These are phyloP conservation scores for Gossypium anomalum DNA, from an alignment of 345 rosid genomes.

Conservation along the genomic window DNA sequence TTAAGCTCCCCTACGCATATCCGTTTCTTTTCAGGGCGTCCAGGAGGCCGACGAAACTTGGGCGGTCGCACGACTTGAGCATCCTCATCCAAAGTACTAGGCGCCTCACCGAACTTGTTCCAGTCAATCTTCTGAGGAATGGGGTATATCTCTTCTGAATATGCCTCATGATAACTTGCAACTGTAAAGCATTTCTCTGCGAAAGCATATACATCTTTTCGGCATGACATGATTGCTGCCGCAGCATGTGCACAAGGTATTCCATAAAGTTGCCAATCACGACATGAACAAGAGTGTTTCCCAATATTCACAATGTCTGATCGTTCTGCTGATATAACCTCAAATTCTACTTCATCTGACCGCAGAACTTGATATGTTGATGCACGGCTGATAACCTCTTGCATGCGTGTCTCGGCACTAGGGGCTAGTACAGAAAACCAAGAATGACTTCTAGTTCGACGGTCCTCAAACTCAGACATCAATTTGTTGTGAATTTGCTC, in stretches of 20 bases:
- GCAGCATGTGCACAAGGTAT: conserved; percentile 62
- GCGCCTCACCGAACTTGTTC: conserved; percentile 30
- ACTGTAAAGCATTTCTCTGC: conserved; percentile 47
- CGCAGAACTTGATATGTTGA: conserved; percentile 42
- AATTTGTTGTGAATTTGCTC: conserved; percentile 39
- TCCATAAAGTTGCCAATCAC: conserved; percentile 52
- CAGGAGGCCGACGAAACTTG: conserved; percentile 45
- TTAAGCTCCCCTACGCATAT: conserved; percentile 39
- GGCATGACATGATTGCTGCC: conserved; percentile 46
- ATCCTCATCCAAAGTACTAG: conserved; percentile 16
- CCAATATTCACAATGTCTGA: conserved; percentile 52
- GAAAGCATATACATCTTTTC: conserved; percentile 37
- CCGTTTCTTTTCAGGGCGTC: conserved; percentile 61
- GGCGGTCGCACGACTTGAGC: conserved; percentile 40
- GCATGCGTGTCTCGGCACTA: conserved; percentile 38
- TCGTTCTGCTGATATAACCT: conserved; percentile 42
- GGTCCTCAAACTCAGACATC: conserved; percentile 41
- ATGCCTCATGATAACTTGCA: conserved; percentile 43
- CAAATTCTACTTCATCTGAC: conserved; percentile 61
- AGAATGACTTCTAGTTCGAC: conserved; percentile 31
- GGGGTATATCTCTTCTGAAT: conserved; percentile 35
- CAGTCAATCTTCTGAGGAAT: conserved; percentile 34
- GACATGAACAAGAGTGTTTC: conserved; percentile 45
- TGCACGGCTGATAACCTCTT: conserved; percentile 36
- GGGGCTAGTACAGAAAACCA: conserved; percentile 50